Conservation (phyloP, 768 basidiomycete genomes). For the Plicaturopsis crispa region DNA sequence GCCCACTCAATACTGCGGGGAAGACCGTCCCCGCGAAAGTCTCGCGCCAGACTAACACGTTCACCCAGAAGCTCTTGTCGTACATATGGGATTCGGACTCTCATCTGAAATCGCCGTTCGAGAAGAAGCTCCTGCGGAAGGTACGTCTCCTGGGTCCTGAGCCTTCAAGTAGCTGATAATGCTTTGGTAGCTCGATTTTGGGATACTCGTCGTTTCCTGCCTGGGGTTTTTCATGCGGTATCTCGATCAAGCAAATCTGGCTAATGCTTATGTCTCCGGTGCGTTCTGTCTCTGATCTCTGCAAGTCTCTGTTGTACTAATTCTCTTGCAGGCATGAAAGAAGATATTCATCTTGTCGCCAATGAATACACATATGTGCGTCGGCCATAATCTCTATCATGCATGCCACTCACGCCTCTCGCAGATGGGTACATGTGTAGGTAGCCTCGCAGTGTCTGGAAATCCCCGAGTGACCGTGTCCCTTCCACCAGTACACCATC, state of each 20-base stretch:
- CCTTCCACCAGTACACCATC: too few species aligned
- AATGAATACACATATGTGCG: conserved; percentile 16
- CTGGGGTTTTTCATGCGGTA: conserved; percentile 19
- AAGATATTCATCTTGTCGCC: conserved; percentile 15
- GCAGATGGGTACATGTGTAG: conserved; percentile 17
- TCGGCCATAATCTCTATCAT: too few species aligned
- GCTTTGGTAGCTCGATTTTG: conserved; percentile 13
- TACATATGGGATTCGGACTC: conserved; percentile 19
- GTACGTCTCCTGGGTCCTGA: not conserved
- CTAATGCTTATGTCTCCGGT: conserved; percentile 15
- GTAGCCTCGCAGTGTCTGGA: too few species aligned
- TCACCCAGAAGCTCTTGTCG: conserved; percentile 12
- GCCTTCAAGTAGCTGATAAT: not conserved
- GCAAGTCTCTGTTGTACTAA: not conserved
- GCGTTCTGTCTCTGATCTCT: conserved; percentile 2
- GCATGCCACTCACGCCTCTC: not conserved
- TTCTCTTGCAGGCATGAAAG: conserved; percentile 14
- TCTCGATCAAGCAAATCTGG: conserved; percentile 15
- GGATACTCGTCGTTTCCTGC: conserved; percentile 16
- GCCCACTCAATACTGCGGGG: too few species aligned
- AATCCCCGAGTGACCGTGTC: too few species aligned
- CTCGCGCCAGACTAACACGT: too few species aligned
- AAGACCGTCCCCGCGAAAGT: too few species aligned
- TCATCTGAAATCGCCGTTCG: conserved; percentile 14
- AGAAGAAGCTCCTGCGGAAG: conserved; percentile 15